A percentile compares a stretch with the other conserved stretches of the same genome.
Conservation (phyloP, 129 eudicot species). For the Silybum marianum region DNA sequence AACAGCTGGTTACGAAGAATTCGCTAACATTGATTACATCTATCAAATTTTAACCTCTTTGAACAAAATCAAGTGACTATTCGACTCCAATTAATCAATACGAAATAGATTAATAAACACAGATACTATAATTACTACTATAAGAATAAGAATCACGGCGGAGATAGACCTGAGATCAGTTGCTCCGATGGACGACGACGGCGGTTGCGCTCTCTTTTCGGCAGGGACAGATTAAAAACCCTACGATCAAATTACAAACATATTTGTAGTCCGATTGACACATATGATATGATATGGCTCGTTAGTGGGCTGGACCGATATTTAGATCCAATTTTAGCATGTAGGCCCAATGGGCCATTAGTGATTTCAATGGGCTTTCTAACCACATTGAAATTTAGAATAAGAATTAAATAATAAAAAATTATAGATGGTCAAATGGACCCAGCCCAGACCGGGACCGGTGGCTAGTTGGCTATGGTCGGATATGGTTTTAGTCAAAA, state of each 20-base stretch:
- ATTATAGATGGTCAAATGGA: too few relatives aligned
- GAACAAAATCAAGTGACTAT: neutral
- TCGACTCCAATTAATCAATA: neutral
- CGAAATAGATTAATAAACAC: neutral
- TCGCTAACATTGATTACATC: neutral
- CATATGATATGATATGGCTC: too few relatives aligned
- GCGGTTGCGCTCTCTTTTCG: conserved; percentile 22
- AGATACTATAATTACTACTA: neutral
- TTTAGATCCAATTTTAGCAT: neutral
- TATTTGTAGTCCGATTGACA: neutral
- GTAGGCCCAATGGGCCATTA: neutral
- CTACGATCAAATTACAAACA: neutral
- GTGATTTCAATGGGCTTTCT: neutral
- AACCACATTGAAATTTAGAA: too few relatives aligned
- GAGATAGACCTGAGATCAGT: conserved; percentile 19
- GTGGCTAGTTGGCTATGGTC: too few relatives aligned
- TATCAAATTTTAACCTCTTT: neutral
- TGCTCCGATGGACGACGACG: conserved; percentile 23
- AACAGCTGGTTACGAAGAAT: neutral
- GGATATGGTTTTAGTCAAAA: too few relatives aligned
- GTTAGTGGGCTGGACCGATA: conserved; percentile 21
- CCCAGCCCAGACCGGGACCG: too few relatives aligned
- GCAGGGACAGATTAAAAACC: conserved; percentile 16
- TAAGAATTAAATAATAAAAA: too few relatives aligned
- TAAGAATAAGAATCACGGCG: neutral